A percentile compares a stretch with the other conserved stretches of the same genome.
Conservation (phyloP, 192 early-diverging fungal species). For the Gigaspora rosea region DNA sequence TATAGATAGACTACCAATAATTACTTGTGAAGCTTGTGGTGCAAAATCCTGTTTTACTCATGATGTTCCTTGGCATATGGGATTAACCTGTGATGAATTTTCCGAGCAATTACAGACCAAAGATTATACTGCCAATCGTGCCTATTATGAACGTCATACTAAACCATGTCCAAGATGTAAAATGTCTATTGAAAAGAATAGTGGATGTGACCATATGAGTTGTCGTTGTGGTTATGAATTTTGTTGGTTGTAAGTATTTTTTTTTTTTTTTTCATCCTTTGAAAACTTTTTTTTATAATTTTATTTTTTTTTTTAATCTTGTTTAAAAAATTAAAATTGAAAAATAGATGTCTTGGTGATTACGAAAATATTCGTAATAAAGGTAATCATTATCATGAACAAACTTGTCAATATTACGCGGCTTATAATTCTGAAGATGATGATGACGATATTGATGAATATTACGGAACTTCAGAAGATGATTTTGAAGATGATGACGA, state of each 20-base stretch:
- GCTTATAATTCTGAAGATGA: constrained; percentile 13
- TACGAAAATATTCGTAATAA: constrained; percentile 12
- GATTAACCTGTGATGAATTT: constrained; percentile 9
- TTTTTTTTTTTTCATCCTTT: neutral
- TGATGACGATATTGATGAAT: neutral
- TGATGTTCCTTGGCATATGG: constrained; percentile 24
- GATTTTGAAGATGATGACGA: neutral
- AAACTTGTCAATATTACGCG: constrained; percentile 29
- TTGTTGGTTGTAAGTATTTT: constrained; percentile 30
- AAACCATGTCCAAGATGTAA: constrained; percentile 21
- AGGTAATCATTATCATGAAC: constrained; percentile 23
- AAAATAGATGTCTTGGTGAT: constrained; percentile 15
- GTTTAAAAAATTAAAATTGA: neutral
- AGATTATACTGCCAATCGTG: constrained; percentile 17
- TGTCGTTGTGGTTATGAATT: constrained; percentile 27
- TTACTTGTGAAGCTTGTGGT: constrained; percentile 17
- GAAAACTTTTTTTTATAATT: neutral
- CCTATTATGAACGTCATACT: constrained; percentile 23
- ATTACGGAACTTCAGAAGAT: neutral
- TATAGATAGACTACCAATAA: constrained; percentile 9
- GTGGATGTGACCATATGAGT: constrained; percentile 26
- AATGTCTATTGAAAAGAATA: constrained; percentile 17
- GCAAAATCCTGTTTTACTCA: constrained; percentile 28
- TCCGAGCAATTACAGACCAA: neutral
- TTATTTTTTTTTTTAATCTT: no score